These are phyloP conservation scores for Ceratobasidium sp. DNA, from an alignment of 1,284 basidiomycete species.

Conservation along the genomic window DNA sequence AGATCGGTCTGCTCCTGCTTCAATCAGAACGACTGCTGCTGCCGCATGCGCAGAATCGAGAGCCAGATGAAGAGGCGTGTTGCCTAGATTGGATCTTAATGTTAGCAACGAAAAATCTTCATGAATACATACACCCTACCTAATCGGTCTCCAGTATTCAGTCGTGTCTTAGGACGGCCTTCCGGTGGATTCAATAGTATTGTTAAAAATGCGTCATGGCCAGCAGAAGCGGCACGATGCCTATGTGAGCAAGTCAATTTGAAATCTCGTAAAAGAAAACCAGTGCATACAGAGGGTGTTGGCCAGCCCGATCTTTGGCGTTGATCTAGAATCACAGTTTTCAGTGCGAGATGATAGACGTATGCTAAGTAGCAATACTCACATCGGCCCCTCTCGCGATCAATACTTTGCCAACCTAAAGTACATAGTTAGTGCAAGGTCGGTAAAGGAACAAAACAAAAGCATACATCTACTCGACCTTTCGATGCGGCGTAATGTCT, in stretches of 20 bases:
- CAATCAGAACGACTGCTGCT: conserved; percentile 87
- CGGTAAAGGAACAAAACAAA: not conserved
- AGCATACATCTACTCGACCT: conserved; percentile 80
- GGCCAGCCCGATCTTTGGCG: conserved; percentile 88
- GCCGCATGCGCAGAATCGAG: conserved; percentile 94
- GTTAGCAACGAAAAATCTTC: too few relatives aligned
- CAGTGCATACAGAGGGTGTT: conserved; percentile 79
- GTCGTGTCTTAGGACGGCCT: conserved; percentile 72
- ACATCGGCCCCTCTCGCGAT: conserved; percentile 90
- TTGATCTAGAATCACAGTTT: conserved; percentile 72
- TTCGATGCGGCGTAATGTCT: conserved; percentile 97
- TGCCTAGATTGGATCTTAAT: too few relatives aligned
- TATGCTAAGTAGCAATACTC: conserved; percentile 54
- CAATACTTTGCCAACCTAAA: conserved; percentile 86
- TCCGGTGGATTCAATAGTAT: conserved; percentile 80
- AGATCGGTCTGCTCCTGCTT: conserved; percentile 90
- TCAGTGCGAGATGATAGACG: conserved; percentile 20
- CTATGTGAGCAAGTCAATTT: conserved; percentile 56
- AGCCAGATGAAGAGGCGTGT: conserved; percentile 94
- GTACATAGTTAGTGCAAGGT: conserved; percentile 47
- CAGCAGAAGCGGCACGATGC: conserved; percentile 94
- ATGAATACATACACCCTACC: too few relatives aligned
- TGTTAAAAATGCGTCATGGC: conserved; percentile 85
- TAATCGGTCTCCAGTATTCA: conserved; percentile 87
- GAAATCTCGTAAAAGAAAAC: conserved; percentile 42